Evolutionary conservation across 78 protist species (phyloP).

Genomic region (Chrysochromulina parva): DNA sequence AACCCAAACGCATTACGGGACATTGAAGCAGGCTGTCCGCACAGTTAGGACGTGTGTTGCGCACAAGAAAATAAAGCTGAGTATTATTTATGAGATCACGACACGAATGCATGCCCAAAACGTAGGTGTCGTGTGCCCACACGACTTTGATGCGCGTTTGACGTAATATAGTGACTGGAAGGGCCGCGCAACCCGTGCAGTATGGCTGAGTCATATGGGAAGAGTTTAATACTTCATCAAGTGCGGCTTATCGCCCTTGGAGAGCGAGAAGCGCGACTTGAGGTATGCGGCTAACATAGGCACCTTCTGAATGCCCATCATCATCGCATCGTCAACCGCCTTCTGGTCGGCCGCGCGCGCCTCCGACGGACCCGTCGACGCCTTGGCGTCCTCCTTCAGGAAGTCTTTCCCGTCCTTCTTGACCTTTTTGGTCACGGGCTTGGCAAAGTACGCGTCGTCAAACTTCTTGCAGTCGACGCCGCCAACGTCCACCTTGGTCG

Average conservation of each 20-base stretch:
- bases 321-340: constrained; percentile 61
- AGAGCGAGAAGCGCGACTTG: constrained; percentile 64
- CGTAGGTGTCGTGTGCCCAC: no score
- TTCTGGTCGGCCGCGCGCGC: constrained; percentile 84
- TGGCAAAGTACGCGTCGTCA: constrained; percentile 53
- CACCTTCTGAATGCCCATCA: constrained; percentile 74
- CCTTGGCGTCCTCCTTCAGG: not conserved
- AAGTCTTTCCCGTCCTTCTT: constrained; percentile 72
- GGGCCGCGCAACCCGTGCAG: no score
- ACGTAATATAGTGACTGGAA: no score
- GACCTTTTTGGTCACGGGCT: constrained; percentile 5
- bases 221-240: constrained; percentile 57
- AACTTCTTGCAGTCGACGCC: constrained; percentile 42
- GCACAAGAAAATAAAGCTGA: no score
- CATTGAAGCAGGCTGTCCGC: no score
- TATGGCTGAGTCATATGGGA: no score
- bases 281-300: constrained; percentile 81
- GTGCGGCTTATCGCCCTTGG: constrained; percentile 63
- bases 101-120: no score
- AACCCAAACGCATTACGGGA: no score
- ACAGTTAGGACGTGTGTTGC: no score
- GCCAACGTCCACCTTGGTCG: constrained; percentile 87
- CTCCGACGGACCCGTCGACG: not conserved
- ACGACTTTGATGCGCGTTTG: no score
- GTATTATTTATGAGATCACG: no score